Evolutionary conservation across 805 yeast species (phyloP).

Genomic region (Candida anglica): DNA sequence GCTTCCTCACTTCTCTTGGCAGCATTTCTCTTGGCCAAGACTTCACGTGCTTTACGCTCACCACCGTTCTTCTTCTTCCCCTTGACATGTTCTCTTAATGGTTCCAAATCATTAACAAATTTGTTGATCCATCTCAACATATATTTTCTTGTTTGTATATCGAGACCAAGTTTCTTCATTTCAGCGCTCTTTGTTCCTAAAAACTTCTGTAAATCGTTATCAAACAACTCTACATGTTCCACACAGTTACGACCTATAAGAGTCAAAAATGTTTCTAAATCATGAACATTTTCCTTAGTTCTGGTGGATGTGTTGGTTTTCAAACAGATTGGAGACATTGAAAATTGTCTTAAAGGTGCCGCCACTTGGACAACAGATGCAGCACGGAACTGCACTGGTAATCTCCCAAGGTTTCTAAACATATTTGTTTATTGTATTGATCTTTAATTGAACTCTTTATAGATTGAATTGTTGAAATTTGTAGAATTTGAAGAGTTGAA

Average conservation of each 20-base stretch:
- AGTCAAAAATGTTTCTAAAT: constrained; percentile 67
- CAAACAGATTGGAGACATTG: constrained; percentile 15
- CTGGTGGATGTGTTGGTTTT: constrained; percentile 50
- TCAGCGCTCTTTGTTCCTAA: constrained; percentile 50
- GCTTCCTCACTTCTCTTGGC: constrained; percentile 53
- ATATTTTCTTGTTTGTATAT: constrained; percentile 66
- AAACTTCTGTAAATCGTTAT: constrained; percentile 53
- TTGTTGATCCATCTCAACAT: constrained; percentile 70
- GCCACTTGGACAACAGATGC: background rate
- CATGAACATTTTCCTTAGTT: constrained; percentile 46
- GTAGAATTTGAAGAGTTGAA: no score
- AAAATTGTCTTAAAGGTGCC: constrained; percentile 6
- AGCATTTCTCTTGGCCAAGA: constrained; percentile 55
- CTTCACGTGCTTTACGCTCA: constrained; percentile 66
- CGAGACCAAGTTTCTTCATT: constrained; percentile 76
- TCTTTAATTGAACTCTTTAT: no score
- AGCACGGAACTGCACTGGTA: no score
- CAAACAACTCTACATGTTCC: constrained; percentile 68
- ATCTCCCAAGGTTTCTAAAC: no score
- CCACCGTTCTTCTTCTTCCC: constrained; percentile 84
- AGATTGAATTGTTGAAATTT: no score
- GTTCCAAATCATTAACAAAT: constrained; percentile 52
- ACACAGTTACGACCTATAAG: constrained; percentile 72
- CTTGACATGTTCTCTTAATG: constrained; percentile 51
- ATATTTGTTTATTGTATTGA: no score